Conservation (phyloP, 148 eudicot species). For the Camellia granthamiana region DNA sequence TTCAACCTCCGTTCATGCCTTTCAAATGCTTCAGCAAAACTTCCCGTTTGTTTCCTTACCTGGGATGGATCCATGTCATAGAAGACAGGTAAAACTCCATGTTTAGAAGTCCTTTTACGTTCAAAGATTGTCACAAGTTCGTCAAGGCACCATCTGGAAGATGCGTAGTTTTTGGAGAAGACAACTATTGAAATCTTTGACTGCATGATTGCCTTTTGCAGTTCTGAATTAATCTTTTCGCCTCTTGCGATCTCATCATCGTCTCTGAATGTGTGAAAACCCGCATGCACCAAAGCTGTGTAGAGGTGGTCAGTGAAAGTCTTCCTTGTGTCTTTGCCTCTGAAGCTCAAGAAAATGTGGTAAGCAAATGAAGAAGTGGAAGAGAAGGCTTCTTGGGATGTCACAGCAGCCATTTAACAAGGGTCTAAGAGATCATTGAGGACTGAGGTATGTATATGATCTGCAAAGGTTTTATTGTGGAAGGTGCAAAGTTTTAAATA, state of each 20-base stretch:
- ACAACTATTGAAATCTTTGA: not conserved
- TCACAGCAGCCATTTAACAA: too few species aligned
- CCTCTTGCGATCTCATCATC: too few species aligned
- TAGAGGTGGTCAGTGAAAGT: not conserved
- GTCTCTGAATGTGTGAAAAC: too few species aligned
- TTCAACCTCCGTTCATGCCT: not conserved
- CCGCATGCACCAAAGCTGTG: not conserved
- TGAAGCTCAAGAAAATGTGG: too few species aligned
- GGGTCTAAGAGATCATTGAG: too few species aligned
- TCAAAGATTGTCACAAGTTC: not conserved
- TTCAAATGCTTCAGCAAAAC: constrained; percentile 1
- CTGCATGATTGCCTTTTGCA: not conserved
- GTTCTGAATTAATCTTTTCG: not conserved
- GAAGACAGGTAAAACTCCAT: not conserved
- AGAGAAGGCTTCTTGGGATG: too few species aligned
- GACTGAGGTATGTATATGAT: too few species aligned
- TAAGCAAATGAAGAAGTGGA: too few species aligned
- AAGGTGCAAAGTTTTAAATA: not conserved
- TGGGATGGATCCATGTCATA: constrained; percentile 6
- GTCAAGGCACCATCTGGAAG: too few species aligned
- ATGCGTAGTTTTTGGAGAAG: not conserved
- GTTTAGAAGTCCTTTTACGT: not conserved
- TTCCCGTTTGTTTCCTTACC: not conserved
- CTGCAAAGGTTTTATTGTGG: too few species aligned
- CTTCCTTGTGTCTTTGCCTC: too few species aligned